phyloP scores from a whole-genome alignment of 1,284 basidiomycete species.

The Melampsora abietis-canadensis region DNA sequence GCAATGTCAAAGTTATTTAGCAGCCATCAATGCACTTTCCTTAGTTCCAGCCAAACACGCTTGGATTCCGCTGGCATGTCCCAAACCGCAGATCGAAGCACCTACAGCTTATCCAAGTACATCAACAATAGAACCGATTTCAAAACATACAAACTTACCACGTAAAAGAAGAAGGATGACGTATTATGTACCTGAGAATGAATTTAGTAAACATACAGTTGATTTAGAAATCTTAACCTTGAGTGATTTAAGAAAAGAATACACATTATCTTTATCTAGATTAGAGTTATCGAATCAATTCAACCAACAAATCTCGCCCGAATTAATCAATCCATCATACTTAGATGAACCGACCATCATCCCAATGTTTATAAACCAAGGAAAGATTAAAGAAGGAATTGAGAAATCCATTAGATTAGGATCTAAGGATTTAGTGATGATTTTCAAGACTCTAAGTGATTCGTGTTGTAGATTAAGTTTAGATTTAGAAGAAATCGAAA shows the following conservation, averaged over 20 bases:
- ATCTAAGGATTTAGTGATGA: constrained; percentile 54
- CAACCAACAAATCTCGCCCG: constrained; percentile 58
- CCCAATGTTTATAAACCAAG: constrained; percentile 36
- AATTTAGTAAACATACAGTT: constrained; percentile 56
- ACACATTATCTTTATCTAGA: constrained; percentile 72
- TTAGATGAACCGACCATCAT: constrained; percentile 17
- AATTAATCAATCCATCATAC: constrained; percentile 56
- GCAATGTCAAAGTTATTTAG: constrained; percentile 74
- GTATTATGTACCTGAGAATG: constrained; percentile 72
- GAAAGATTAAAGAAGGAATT: constrained; percentile 33
- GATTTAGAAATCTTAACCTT: constrained; percentile 74
- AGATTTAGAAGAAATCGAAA: background rate
- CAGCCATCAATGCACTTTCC: constrained; percentile 83
- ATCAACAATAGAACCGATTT: constrained; percentile 50
- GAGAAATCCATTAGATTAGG: constrained; percentile 45
- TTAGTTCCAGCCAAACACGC: constrained; percentile 75
- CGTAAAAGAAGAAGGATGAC: constrained; percentile 69
- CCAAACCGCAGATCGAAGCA: background rate
- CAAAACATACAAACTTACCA: constrained; percentile 45
- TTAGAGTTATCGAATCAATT: constrained; percentile 69
- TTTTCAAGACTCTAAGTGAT: constrained; percentile 61
- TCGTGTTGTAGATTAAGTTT: constrained; percentile 30
- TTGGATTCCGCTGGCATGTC: constrained; percentile 64
- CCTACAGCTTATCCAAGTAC: constrained; percentile 50
- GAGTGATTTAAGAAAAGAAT: constrained; percentile 78